Conservation (phyloP, 1,284 basidiomycete genomes). For the Termitomyces sp. region DNA sequence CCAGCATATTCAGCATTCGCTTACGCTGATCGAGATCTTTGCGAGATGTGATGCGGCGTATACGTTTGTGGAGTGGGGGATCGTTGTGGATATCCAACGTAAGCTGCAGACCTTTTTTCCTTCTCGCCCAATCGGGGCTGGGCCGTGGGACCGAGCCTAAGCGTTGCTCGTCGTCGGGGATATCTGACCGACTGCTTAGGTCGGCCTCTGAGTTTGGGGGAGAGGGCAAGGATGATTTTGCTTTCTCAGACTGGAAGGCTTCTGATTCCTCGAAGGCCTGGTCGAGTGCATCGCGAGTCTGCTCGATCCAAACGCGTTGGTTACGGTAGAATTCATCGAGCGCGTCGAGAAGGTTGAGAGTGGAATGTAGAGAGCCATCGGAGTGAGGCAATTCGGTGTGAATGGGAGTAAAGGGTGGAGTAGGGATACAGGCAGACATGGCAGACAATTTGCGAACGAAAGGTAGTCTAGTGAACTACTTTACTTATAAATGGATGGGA, state of each 20-base stretch:
- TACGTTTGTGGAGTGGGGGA: not conserved
- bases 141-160: conserved; percentile 18
- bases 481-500: not conserved
- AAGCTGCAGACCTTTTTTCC: conserved; percentile 34
- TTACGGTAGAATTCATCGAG: conserved; percentile 63
- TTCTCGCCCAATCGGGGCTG: conserved; percentile 37
- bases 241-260: not conserved
- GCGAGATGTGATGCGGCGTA: conserved; percentile 8
- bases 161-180: conserved; percentile 2
- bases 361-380: conserved; percentile 30
- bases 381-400: conserved; percentile 15
- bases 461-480: not conserved
- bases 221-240: conserved; percentile 5
- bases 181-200: conserved; percentile 2
- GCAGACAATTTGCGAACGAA: not conserved
- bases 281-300: conserved; percentile 42
- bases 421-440: conserved; percentile 19
- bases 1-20: conserved; percentile 61
- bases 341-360: conserved; percentile 53
- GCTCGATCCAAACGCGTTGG: conserved; percentile 64
- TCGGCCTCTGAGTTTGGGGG: conserved; percentile 12
- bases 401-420: conserved; percentile 28
- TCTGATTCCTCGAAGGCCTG: conserved; percentile 20
- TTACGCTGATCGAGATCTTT: conserved; percentile 26
- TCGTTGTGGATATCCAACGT: conserved; percentile 22